Conservation (phyloP, 768 basidiomycete genomes). For the Amanita rubescens region DNA sequence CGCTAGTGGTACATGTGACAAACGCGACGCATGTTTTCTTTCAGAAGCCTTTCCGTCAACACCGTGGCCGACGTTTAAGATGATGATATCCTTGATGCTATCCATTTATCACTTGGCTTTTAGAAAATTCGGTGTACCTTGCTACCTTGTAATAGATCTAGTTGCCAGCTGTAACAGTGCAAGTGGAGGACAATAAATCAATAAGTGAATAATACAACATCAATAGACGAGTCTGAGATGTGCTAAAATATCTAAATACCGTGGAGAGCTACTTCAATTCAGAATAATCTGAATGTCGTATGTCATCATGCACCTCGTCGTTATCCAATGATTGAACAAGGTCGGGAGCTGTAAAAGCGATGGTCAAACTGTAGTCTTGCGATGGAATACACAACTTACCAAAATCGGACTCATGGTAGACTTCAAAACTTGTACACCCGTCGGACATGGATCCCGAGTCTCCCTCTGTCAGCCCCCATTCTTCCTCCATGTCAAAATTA, state of each 20-base stretch:
- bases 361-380: background rate
- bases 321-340: background rate
- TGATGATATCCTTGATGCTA: no score
- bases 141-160: no score
- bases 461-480: conserved; percentile 38
- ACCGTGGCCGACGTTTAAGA: no score
- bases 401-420: background rate
- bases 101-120: no score
- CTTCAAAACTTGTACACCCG: conserved; percentile 9
- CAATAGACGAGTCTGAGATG: no score
- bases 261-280: background rate
- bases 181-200: no score
- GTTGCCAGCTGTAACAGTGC: no score
- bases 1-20: background rate
- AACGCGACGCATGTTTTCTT: no score
- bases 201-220: no score
- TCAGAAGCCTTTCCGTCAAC: no score
- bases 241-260: no score
- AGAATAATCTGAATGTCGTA: background rate
- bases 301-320: background rate
- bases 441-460: conserved; percentile 25
- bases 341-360: background rate
- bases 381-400: background rate
- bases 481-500: conserved; percentile 19
- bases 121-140: no score